phyloP scores from a whole-genome alignment of 805 yeast species.

The Myxozyma mucilagina region DNA sequence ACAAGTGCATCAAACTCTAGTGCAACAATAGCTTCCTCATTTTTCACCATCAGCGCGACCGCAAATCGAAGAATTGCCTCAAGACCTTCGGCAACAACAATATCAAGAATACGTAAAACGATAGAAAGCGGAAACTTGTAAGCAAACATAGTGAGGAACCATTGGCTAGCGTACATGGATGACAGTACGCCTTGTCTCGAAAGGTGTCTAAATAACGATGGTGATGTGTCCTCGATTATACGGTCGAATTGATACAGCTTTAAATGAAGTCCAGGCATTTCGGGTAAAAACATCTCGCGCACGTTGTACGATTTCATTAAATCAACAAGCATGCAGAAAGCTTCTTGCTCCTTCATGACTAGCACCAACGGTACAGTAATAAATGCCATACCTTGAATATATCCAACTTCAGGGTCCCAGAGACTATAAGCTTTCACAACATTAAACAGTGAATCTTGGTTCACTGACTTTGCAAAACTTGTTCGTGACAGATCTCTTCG shows the following conservation, averaged over 20 bases:
- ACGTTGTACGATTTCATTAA: constrained; percentile 85
- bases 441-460: constrained; percentile 63
- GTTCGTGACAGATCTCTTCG: constrained; percentile 84
- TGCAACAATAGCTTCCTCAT: constrained; percentile 56
- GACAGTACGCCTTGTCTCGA: constrained; percentile 83
- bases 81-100: constrained; percentile 85
- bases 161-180: constrained; percentile 96
- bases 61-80: constrained; percentile 86
- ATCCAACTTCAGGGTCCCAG: constrained; percentile 91
- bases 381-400: constrained; percentile 98
- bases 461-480: constrained; percentile 68
- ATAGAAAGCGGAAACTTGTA: constrained; percentile 90
- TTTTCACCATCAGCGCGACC: constrained; percentile 71
- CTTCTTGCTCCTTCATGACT: constrained; percentile 78
- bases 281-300: constrained; percentile 75
- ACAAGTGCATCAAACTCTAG: constrained; percentile 76
- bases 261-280: constrained; percentile 90
- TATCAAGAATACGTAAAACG: constrained; percentile 83
- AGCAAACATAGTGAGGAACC: constrained; percentile 94
- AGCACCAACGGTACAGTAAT: constrained; percentile 80
- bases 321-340: constrained; percentile 76
- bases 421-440: constrained; percentile 82
- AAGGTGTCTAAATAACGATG: constrained; percentile 72
- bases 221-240: constrained; percentile 72
- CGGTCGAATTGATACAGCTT: constrained; percentile 89